A percentile compares a stretch with the other conserved stretches of the same genome.
Conservation (phyloP, 2,329 filamentous ascomycete genomes). For the Lachnellula suecica region DNA sequence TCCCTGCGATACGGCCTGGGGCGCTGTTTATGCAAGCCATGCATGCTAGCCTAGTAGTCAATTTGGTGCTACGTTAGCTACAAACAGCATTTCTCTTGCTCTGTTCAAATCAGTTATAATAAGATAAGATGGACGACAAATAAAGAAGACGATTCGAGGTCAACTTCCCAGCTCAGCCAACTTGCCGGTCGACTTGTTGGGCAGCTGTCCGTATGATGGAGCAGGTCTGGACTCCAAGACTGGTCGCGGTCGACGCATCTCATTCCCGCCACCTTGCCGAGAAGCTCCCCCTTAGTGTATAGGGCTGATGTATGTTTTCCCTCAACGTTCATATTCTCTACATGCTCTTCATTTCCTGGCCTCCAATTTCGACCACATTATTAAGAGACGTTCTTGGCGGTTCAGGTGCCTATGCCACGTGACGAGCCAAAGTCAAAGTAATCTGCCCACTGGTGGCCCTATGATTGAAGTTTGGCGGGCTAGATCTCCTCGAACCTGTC, state of each 20-base stretch:
- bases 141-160: background rate
- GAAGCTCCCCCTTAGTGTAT: too few relatives aligned
- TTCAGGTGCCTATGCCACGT: too few relatives aligned
- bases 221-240: background rate
- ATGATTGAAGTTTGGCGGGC: too few relatives aligned
- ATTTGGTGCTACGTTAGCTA: background rate
- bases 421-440: too few relatives aligned
- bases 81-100: background rate
- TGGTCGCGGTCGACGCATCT: background rate
- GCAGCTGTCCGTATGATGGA: background rate
- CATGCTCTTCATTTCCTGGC: too few relatives aligned
- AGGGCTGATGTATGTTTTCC: too few relatives aligned
- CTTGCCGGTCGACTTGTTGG: background rate
- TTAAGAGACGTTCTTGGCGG: too few relatives aligned
- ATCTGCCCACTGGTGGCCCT: too few relatives aligned
- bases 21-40: background rate
- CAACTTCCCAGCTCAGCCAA: background rate
- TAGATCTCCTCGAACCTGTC: too few relatives aligned
- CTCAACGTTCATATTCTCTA: too few relatives aligned
- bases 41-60: background rate
- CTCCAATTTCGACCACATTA: too few relatives aligned
- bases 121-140: background rate
- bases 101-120: background rate
- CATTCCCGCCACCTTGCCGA: too few relatives aligned
- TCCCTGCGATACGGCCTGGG: background rate